phyloP scores from a whole-genome alignment of 2,329 filamentous ascomycete species.

The Xylaria sp. region DNA sequence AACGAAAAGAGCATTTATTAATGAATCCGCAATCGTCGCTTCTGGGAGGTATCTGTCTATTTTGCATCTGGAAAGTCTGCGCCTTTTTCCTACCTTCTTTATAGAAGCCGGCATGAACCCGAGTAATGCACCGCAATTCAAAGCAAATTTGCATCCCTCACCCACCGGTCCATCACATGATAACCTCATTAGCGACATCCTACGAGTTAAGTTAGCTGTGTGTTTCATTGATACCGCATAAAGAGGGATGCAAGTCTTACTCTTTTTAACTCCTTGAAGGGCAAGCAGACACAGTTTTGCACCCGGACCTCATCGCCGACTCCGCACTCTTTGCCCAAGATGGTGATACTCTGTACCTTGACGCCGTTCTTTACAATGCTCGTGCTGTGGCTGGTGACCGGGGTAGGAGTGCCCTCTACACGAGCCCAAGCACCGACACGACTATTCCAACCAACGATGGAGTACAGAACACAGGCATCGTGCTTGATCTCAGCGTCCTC shows the following conservation, averaged over 20 bases:
- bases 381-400: constrained; percentile 87
- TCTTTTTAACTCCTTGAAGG: constrained; percentile 97
- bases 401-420: constrained; percentile 93
- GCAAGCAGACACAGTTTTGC: constrained; percentile 97
- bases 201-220: constrained; percentile 50
- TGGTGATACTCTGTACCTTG: constrained; percentile 98
- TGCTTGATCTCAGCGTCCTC: constrained; percentile 97
- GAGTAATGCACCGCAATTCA: constrained; percentile 26
- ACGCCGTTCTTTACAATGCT: constrained; percentile 97
- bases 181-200: constrained; percentile 88
- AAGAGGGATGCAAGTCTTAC: constrained; percentile 64
- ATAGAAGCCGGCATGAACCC: constrained; percentile 12
- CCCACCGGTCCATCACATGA: constrained; percentile 74
- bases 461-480: constrained; percentile 93
- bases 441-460: constrained; percentile 97
- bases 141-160: constrained; percentile 5
- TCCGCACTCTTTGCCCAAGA: constrained; percentile 93
- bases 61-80: constrained; percentile 24
- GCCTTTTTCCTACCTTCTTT: constrained; percentile 15
- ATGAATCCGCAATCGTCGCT: constrained; percentile 22
- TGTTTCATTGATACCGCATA: constrained; percentile 44
- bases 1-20: background rate
- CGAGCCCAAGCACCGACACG: constrained; percentile 97
- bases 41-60: constrained; percentile 35
- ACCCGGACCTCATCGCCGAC: constrained; percentile 95